Conservation (phyloP, 1,139 yeast species). For the Blastobotrys niveus region DNA sequence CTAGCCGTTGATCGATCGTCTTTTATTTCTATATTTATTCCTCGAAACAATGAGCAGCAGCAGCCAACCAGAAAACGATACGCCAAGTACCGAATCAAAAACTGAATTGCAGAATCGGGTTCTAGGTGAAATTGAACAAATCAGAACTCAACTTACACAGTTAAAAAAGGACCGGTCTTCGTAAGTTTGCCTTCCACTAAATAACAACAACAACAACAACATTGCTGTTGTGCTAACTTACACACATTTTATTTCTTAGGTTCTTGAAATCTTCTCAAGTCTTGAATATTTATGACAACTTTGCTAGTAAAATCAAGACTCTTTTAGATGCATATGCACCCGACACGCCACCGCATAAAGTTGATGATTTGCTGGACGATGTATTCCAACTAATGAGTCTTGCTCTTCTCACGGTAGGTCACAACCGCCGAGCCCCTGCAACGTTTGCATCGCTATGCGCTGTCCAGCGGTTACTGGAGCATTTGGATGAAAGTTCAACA, state of each 20-base stretch:
- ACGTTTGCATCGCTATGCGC: slow-evolving; percentile 85
- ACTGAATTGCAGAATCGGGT: slow-evolving; percentile 1
- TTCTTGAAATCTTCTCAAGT: slow-evolving; percentile 50
- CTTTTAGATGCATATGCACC: slow-evolving; percentile 29
- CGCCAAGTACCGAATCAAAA: not conserved
- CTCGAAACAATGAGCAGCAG: too few species aligned
- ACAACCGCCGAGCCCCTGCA: slow-evolving; percentile 86
- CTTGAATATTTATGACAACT: slow-evolving; percentile 42
- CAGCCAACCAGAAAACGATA: too few species aligned
- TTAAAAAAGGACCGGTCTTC: slow-evolving; percentile 49
- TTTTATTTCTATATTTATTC: too few species aligned
- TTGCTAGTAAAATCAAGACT: slow-evolving; percentile 30
- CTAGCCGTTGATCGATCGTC: too few species aligned
- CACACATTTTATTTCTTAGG: slow-evolving; percentile 16
- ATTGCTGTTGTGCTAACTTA: slow-evolving; percentile 4
- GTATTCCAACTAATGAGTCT: slow-evolving; percentile 80
- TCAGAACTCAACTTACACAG: slow-evolving; percentile 40
- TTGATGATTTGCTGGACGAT: slow-evolving; percentile 77
- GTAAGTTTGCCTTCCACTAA: slow-evolving; percentile 17
- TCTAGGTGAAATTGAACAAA: slow-evolving; percentile 35
- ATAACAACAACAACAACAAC: not conserved
- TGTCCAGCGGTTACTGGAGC: slow-evolving; percentile 74
- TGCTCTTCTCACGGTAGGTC: slow-evolving; percentile 85
- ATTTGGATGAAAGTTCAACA: slow-evolving; percentile 70
- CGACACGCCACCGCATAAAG: slow-evolving; percentile 30